Base-by-base conservation (phyloP, 129 eudicot genomes). In the Arctium minus region DNA sequence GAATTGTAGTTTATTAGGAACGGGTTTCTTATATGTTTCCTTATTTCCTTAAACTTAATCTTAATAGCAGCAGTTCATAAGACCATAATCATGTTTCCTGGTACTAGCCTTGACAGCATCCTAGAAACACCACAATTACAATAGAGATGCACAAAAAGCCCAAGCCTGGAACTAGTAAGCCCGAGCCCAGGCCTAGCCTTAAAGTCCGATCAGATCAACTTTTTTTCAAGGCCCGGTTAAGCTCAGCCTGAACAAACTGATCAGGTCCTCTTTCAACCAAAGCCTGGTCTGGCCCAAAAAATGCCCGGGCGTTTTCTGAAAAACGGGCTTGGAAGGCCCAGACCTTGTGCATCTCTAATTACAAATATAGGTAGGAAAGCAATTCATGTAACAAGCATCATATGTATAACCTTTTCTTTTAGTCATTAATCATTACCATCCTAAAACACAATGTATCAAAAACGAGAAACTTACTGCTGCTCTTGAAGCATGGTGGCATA, bases 401-500 rank as follows among this genome's bases (percentile, higher is more conserved):
- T 33, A 81, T 6, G 50, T 8, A 44, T 44, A 8, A 8, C 3
- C 37, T 13, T n/a, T 32, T 68, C 18, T 35, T 69, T 56, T 69
- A 82, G 81, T 76, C 67, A 69, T 56, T 48, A 82, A 81, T 76
- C 44, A 69, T 48, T 68, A 8, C 64, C 64, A 53, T 53, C 8
- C 18, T 5, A 22, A 37, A 37, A 31, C 8, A 13, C 39, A 1
- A 64, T 36, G 44, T 15, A 67, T 40, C 30, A 56, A 77, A 78
- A 81, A 17, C 73, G 42, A 71, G 71, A 82, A 92, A 74, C 97
- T 92, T 92, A 94, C 98, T 79, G 90, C 89, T 67, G 90, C 89
- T 89, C 87, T 92, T 39, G 93, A 82, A 79, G 92, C 90, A 88
- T 88, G 89, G 35, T 85, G 90, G 67, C 91, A 83, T 80, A 86